These are phyloP conservation scores for Tulasnella sp. DNA, from an alignment of 768 basidiomycete genomes.

Conservation along the genomic window DNA sequence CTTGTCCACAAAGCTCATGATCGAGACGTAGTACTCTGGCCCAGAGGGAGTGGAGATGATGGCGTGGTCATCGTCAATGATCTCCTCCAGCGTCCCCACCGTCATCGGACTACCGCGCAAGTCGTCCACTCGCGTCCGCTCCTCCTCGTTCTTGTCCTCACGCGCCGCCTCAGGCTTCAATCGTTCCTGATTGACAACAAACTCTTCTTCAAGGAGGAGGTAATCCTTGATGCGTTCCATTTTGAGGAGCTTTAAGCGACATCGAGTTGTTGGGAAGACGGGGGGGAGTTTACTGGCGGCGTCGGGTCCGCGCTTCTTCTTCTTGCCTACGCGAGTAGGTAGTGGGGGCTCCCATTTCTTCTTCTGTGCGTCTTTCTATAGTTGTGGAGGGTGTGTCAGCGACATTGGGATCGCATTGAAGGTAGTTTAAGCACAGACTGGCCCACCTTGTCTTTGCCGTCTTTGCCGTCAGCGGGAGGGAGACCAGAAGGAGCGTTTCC, in stretches of 20 bases:
- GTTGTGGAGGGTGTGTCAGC: conserved; percentile 30
- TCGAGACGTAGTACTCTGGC: conserved; percentile 93
- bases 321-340: conserved; percentile 94
- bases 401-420: neutral
- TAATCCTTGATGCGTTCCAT: conserved; percentile 98
- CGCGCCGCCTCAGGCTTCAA: conserved; percentile 78
- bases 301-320: conserved; percentile 86
- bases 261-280: conserved; percentile 90
- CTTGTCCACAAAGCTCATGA: conserved; percentile 98
- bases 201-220: conserved; percentile 89
- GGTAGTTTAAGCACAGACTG: neutral
- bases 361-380: conserved; percentile 48
- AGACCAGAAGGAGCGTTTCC: conserved; percentile 69
- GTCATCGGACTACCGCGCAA: conserved; percentile 93
- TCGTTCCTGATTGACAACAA: conserved; percentile 85
- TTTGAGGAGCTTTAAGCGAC: conserved; percentile 90
- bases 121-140: conserved; percentile 87
- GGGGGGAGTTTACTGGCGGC: conserved; percentile 85
- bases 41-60: conserved; percentile 92
- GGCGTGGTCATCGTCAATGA: conserved; percentile 98
- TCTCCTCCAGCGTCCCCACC: conserved; percentile 97
- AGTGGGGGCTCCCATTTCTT: conserved; percentile 99
- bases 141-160: conserved; percentile 95
- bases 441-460: conserved; percentile 38
- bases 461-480: conserved; percentile 33